Evolutionary conservation across 768 basidiomycete genomes (phyloP).

Genomic region (Lactarius evosmus): DNA sequence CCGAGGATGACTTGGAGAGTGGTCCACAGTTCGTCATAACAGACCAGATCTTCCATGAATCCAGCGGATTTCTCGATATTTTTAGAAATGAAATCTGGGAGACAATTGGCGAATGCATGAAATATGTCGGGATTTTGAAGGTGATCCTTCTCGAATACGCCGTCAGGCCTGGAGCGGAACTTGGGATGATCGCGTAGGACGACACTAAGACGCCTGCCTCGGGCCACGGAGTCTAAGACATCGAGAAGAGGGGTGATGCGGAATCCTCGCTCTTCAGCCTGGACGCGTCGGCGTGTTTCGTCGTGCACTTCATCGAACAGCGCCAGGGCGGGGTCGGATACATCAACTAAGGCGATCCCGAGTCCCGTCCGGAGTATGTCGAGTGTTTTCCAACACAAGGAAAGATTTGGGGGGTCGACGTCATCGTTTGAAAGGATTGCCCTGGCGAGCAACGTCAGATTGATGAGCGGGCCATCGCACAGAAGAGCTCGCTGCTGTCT

Average conservation of each 20-base stretch:
- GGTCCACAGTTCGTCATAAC: constrained; percentile 10
- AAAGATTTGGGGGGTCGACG: neutral
- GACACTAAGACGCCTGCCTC: neutral
- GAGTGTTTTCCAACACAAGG: constrained; percentile 17
- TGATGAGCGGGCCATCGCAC: constrained; percentile 10
- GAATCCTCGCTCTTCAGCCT: neutral
- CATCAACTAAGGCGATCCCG: neutral
- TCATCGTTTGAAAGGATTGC: neutral
- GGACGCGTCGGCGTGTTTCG: neutral
- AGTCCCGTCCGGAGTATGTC: constrained; percentile 10
- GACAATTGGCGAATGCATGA: constrained; percentile 5
- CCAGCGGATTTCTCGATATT: neutral
- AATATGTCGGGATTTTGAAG: constrained; percentile 10
- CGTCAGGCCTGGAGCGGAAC: neutral
- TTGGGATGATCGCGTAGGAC: neutral
- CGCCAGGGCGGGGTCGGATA: neutral
- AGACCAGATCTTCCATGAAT: constrained; percentile 4
- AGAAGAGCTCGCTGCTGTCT: neutral
- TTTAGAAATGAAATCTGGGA: neutral
- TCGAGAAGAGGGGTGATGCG: neutral
- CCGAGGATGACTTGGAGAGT: constrained; percentile 1
- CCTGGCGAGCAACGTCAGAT: neutral
- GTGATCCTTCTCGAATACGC: constrained; percentile 11
- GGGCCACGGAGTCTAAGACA: neutral
- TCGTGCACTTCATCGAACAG: neutral